phyloP scores from a whole-genome alignment of 2,329 filamentous ascomycete genomes.

The Botrytis tulipae region DNA sequence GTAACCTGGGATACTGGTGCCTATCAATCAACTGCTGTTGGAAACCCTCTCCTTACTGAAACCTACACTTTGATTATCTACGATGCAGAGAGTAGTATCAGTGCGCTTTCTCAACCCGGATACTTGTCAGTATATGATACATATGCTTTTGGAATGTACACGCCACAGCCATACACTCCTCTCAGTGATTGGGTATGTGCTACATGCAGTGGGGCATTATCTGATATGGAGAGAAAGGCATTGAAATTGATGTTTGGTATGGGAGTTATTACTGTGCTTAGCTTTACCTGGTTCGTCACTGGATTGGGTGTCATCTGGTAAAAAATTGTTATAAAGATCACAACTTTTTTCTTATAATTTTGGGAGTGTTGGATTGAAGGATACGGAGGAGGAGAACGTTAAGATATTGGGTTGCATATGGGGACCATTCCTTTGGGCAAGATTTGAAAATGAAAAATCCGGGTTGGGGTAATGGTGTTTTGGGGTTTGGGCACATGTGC shows the following conservation, averaged over 20 bases:
- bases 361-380: constrained; percentile 4
- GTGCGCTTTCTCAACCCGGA: constrained; percentile 52
- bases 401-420: constrained; percentile 12
- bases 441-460: constrained; percentile 17
- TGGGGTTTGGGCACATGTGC: constrained; percentile 20
- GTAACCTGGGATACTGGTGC: constrained; percentile 59
- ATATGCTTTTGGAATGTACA: constrained; percentile 60
- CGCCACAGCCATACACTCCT: constrained; percentile 50
- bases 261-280: constrained; percentile 55
- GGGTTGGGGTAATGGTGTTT: constrained; percentile 26
- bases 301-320: constrained; percentile 43
- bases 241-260: constrained; percentile 53
- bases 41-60: constrained; percentile 49
- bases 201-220: constrained; percentile 54
- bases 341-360: neutral
- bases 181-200: constrained; percentile 54
- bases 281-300: constrained; percentile 64
- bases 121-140: constrained; percentile 51
- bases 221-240: constrained; percentile 48
- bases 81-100: constrained; percentile 54
- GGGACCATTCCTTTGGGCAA: constrained; percentile 13
- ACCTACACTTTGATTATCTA: constrained; percentile 62
- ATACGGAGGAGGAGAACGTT: neutral
- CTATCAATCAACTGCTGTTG: constrained; percentile 46
- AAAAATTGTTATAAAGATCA: neutral